phyloP scores from a whole-genome alignment of 192 early-diverging fungal species.

The Backusella morwellensis region DNA sequence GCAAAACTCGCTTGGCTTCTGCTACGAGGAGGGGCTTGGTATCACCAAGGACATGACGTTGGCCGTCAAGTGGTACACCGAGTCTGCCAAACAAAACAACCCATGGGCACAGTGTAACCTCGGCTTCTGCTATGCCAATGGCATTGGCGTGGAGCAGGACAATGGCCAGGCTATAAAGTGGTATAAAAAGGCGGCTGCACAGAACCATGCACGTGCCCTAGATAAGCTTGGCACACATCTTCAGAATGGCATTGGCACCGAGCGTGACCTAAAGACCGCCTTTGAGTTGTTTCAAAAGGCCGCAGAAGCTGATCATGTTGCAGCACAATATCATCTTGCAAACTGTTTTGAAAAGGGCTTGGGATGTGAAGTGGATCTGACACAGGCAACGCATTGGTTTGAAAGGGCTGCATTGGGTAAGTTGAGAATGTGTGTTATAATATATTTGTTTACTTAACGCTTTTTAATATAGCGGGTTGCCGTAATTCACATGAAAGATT shows the following conservation, averaged over 20 bases:
- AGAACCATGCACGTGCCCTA: conserved; percentile 56
- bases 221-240: conserved; percentile 54
- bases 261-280: conserved; percentile 43
- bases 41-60: conserved; percentile 42
- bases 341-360: conserved; percentile 71
- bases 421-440: background rate
- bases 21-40: conserved; percentile 81
- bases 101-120: conserved; percentile 68
- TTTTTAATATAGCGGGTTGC: conserved; percentile 37
- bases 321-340: conserved; percentile 70
- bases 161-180: conserved; percentile 55
- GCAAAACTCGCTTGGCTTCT: conserved; percentile 76
- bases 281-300: conserved; percentile 55
- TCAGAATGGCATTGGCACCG: conserved; percentile 48
- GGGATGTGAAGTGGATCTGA: conserved; percentile 48
- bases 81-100: conserved; percentile 41
- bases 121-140: conserved; percentile 80
- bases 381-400: conserved; percentile 41
- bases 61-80: conserved; percentile 34
- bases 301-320: conserved; percentile 46
- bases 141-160: conserved; percentile 59
- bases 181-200: conserved; percentile 54
- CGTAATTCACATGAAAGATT: conserved; percentile 52
- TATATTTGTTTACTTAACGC: background rate
- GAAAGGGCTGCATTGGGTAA: conserved; percentile 34